These are phyloP conservation scores for Rosa multiflora DNA, from an alignment of 306 rosid genomes.

Conservation along the genomic window DNA sequence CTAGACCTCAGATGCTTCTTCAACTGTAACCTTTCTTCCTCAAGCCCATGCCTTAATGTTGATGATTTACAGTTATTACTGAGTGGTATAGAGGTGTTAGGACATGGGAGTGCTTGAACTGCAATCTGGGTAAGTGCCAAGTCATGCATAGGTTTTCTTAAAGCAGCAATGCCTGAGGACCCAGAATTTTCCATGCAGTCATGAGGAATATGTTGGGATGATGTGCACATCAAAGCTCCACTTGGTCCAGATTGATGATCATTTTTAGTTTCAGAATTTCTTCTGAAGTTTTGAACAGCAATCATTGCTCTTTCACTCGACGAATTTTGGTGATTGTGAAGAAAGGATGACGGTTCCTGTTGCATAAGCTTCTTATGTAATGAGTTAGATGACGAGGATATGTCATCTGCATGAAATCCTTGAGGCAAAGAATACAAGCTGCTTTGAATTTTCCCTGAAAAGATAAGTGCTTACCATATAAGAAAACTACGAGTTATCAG, in stretches of 20 bases:
- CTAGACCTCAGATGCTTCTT: slow-evolving; percentile 22
- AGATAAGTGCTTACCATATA: slow-evolving; percentile 5
- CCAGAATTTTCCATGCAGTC: slow-evolving; percentile 27
- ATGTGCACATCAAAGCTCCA: slow-evolving; percentile 22
- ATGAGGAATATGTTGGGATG: slow-evolving; percentile 23
- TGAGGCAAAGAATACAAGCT: slow-evolving; percentile 26
- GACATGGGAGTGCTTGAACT: slow-evolving; percentile 40
- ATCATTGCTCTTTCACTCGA: slow-evolving; percentile 28
- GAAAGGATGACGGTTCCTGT: slow-evolving; percentile 25
- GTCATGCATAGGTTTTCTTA: not conserved
- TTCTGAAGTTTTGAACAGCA: slow-evolving; percentile 19
- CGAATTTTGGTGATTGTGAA: slow-evolving; percentile 29
- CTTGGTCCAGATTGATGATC: slow-evolving; percentile 32
- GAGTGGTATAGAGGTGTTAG: slow-evolving; percentile 22
- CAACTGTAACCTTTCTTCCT: slow-evolving; percentile 14
- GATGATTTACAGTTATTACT: slow-evolving; percentile 27
- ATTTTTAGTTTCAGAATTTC: slow-evolving; percentile 21
- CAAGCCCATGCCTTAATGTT: slow-evolving; percentile 22
- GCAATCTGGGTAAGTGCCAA: not conserved
- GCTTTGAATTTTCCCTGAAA: slow-evolving; percentile 35
- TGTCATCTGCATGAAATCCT: slow-evolving; percentile 18
- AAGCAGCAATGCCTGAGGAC: slow-evolving; percentile 26
- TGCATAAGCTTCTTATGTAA: slow-evolving; percentile 28
- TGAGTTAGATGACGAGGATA: slow-evolving; percentile 15
- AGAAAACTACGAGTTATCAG: slow-evolving; percentile 1